A percentile compares a stretch with the other conserved stretches of the same genome.
These are phyloP conservation scores for Cryptococcus floricola DNA, from an alignment of 1,284 basidiomycete species.

Conservation along the genomic window DNA sequence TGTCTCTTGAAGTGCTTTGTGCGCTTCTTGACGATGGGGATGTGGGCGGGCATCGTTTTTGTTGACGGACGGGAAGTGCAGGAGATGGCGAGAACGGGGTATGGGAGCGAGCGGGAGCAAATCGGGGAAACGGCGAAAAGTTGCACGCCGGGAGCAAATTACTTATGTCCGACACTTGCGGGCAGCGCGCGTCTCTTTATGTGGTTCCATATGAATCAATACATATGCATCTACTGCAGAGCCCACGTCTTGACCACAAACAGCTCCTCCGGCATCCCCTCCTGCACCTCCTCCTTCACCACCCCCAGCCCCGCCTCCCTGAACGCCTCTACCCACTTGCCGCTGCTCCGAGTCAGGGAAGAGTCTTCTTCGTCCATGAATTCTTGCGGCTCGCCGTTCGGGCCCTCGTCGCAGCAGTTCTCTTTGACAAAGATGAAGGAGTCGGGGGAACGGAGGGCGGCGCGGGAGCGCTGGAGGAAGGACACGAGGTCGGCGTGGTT, in stretches of 20 bases:
- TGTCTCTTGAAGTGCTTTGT: conserved; percentile 97
- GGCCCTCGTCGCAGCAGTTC: conserved; percentile 69
- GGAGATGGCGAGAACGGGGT: too few species aligned
- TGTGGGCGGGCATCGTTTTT: conserved; percentile 70
- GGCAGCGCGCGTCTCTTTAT: too few species aligned
- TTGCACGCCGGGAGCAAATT: too few species aligned
- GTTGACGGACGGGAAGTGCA: too few species aligned
- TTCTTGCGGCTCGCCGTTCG: conserved; percentile 50
- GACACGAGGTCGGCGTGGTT: conserved; percentile 68
- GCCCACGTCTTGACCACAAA: conserved; percentile 77
- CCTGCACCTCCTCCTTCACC: conserved; percentile 61
- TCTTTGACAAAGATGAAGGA: conserved; percentile 76
- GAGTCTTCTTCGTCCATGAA: conserved; percentile 82
- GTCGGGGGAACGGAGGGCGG: conserved; percentile 12
- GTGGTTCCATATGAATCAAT: too few species aligned
- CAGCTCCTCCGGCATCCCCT: conserved; percentile 72
- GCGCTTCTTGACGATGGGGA: conserved; percentile 92
- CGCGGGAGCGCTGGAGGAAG: conserved; percentile 67
- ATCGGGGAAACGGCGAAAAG: too few species aligned
- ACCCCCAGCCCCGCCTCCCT: conserved; percentile 63
- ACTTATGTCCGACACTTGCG: too few species aligned
- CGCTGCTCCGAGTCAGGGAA: conserved; percentile 77
- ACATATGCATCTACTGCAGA: too few species aligned
- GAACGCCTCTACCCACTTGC: conserved; percentile 74
- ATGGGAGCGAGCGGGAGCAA: too few species aligned